Percentiles rank a stretch among this genome's conserved stretches.
Conservation (phyloP, 2,329 filamentous ascomycete species). For the Plectosphaerella sp. region DNA sequence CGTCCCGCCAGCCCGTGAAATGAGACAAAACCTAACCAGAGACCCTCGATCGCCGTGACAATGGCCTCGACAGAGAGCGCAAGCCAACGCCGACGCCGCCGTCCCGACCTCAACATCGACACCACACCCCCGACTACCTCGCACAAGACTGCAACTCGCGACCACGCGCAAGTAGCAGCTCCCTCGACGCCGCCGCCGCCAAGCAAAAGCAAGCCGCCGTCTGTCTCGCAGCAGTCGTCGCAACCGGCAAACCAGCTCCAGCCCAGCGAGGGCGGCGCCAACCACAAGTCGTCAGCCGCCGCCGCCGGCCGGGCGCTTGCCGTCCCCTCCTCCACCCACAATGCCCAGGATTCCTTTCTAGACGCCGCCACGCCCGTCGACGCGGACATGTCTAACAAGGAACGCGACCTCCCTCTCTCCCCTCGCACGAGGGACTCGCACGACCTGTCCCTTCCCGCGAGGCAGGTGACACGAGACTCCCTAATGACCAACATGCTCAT, state of each 20-base stretch:
- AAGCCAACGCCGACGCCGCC: slow-evolving; percentile 11
- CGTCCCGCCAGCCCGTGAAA: background rate
- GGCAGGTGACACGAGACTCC: slow-evolving; percentile 78
- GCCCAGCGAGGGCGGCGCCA: background rate
- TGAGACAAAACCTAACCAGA: background rate
- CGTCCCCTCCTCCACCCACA: slow-evolving; percentile 14
- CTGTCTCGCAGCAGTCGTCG: slow-evolving; percentile 3
- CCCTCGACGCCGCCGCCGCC: slow-evolving; percentile 6
- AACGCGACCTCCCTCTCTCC: slow-evolving; percentile 20
- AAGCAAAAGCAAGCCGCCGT: slow-evolving; percentile 8
- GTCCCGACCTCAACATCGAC: slow-evolving; percentile 15
- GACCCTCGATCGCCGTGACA: background rate
- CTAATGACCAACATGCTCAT: slow-evolving; percentile 94
- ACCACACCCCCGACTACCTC: slow-evolving; percentile 1
- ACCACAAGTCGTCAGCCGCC: slow-evolving; percentile 20
- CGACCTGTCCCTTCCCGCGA: slow-evolving; percentile 75
- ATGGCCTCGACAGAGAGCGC: slow-evolving; percentile 7
- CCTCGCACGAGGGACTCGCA: slow-evolving; percentile 61
- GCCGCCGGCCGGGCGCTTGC: slow-evolving; percentile 26
- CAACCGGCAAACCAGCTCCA: background rate
- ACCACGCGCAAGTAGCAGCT: background rate
- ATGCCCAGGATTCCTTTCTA: slow-evolving; percentile 29
- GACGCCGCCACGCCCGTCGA: slow-evolving; percentile 33
- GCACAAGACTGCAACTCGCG: slow-evolving; percentile 5
- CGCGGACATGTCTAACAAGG: slow-evolving; percentile 25